phyloP scores from a whole-genome alignment of 441 rosid species.

The Syzygium malaccense region DNA sequence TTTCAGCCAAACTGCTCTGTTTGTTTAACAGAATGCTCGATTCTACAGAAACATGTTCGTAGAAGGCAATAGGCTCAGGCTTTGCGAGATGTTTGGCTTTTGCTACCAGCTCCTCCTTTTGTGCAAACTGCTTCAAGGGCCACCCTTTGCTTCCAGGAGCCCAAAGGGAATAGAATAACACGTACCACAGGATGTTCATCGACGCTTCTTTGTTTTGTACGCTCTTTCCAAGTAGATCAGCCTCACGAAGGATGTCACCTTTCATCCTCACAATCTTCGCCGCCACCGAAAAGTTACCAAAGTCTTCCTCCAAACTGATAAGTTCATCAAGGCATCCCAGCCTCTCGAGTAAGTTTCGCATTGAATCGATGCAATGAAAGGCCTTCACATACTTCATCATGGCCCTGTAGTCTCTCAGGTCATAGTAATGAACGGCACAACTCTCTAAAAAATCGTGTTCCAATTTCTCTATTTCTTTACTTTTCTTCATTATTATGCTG shows the following conservation, averaged over 20 bases:
- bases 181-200: neutral
- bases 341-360: neutral
- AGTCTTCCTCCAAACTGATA: neutral
- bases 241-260: conserved; percentile 1
- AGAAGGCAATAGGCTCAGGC: neutral
- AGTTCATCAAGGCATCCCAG: neutral
- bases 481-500: neutral
- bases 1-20: neutral
- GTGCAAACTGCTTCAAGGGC: neutral
- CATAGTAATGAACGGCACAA: neutral
- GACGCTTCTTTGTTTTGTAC: neutral
- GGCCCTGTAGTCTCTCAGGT: neutral
- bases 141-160: conserved; percentile 1
- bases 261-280: neutral
- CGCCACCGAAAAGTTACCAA: neutral
- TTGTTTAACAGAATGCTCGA: neutral
- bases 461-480: neutral
- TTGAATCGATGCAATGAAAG: neutral
- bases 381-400: conserved; percentile 5
- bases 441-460: neutral
- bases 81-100: neutral
- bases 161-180: neutral
- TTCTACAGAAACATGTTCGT: neutral
- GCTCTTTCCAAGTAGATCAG: neutral
- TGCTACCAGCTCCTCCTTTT: neutral